Evolutionary conservation across 495 filamentous ascomycete species (phyloP), one percentile per base, ranked within the genome.

Genomic region (Xylaria longipes): DNA sequence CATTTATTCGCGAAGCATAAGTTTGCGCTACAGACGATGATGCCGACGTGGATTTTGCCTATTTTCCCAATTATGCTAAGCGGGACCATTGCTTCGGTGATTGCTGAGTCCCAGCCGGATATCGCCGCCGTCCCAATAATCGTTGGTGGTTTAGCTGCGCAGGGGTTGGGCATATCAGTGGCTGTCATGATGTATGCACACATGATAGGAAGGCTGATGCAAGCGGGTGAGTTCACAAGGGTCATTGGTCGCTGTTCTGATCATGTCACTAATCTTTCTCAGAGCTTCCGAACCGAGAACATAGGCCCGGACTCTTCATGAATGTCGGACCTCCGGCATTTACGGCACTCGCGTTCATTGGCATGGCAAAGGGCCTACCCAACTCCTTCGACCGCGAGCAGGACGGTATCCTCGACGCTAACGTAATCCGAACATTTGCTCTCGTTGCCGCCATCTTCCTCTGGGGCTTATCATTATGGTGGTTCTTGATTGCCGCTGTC

Each of bases 381-480:
- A 29, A 80, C 20, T 78, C 77, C 5, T 85, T 80, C 62, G 78
- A 74, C 61, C 74, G 73, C 29, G 69, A 74, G 37, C 17, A 74
- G 37, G 75, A 74, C 43, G 76, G 73, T 6, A 74, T 75, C 46
- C 68, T 77, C 60, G 77, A 78, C 31, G 79, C 78, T 5, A 70
- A 84, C 29, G 74, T 87, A 45, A 76, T 91, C 41, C 81, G 85
- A 48, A 81, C 89, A 1, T 71, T 90, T 25, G 88, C 88, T 0
- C 75, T 89, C 25, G 81, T 84, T 0, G 72, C 82, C 0, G 90
- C 84, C 0, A 86, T 91, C 9, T 92, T 92, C 71, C 82, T 94
- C 1, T 94, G 91, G 91, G 84, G 87, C 0, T 76, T 93, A 17
- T 88, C 87, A 35, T 84, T 93, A 25, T 93, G 91, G 91, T 93